These are phyloP conservation scores for Fraxinus platypoda DNA, from an alignment of 305 asterid genomes.

Conservation along the genomic window DNA sequence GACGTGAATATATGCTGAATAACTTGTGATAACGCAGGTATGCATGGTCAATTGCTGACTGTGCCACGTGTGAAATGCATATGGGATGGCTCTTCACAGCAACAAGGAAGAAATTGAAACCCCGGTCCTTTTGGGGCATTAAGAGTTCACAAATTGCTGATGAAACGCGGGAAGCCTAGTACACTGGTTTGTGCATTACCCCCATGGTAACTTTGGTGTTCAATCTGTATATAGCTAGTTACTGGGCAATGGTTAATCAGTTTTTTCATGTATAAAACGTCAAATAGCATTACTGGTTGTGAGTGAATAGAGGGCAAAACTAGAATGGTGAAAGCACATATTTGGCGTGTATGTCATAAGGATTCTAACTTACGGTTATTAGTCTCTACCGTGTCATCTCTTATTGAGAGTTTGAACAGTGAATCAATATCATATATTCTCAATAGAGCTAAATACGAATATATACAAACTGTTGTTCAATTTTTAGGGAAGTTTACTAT, in stretches of 20 bases:
- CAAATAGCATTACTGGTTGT: not conserved
- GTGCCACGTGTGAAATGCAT: slow-evolving; percentile 66
- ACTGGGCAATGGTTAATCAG: not conserved
- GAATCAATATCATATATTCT: not conserved
- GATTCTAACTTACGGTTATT: not conserved
- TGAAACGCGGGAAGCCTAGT: slow-evolving; percentile 27
- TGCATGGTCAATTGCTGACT: slow-evolving; percentile 88
- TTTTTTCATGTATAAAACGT: not conserved
- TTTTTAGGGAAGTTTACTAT: not conserved
- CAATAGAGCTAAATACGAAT: not conserved
- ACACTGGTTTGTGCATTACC: not conserved
- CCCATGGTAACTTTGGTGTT: not conserved
- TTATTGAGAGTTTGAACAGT: not conserved
- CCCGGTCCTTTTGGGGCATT: slow-evolving; percentile 82
- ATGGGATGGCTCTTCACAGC: slow-evolving; percentile 94
- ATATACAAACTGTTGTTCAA: not conserved
- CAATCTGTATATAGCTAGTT: not conserved
- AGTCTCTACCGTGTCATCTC: not conserved
- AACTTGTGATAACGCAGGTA: slow-evolving; percentile 48
- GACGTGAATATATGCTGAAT: not conserved
- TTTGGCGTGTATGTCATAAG: not conserved
- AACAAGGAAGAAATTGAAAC: slow-evolving; percentile 56
- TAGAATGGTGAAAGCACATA: not conserved
- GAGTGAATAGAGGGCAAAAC: not conserved
- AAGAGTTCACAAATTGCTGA: slow-evolving; percentile 80